Conservation (phyloP, 345 rosid species). For the Aegle marmelos region DNA sequence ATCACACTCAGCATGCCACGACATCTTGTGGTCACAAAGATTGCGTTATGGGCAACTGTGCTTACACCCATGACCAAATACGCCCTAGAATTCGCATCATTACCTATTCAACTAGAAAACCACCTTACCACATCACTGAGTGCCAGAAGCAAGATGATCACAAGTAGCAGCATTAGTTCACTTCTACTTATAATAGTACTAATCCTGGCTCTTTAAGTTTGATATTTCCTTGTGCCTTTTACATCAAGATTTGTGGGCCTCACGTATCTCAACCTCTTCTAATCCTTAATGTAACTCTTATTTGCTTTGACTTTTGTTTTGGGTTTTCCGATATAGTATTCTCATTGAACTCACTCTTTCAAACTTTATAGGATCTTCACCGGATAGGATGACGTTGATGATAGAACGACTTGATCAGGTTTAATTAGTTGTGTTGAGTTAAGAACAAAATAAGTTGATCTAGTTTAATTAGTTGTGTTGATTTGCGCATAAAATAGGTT, state of each 20-base stretch:
- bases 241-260: slow-evolving; percentile 55
- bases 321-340: slow-evolving; percentile 58
- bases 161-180: slow-evolving; percentile 56
- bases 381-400: not conserved
- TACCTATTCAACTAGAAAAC: slow-evolving; percentile 64
- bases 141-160: slow-evolving; percentile 31
- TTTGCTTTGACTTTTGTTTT: slow-evolving; percentile 50
- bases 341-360: slow-evolving; percentile 37
- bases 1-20: slow-evolving; percentile 71
- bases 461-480: too few species aligned
- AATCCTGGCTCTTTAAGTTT: slow-evolving; percentile 52
- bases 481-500: too few species aligned
- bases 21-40: slow-evolving; percentile 52
- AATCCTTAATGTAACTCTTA: slow-evolving; percentile 37
- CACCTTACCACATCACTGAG: slow-evolving; percentile 36
- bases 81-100: slow-evolving; percentile 73
- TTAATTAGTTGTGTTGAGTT: too few species aligned
- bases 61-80: slow-evolving; percentile 81
- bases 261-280: slow-evolving; percentile 32
- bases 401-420: too few species aligned
- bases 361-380: slow-evolving; percentile 22
- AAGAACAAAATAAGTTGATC: too few species aligned
- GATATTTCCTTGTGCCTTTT: slow-evolving; percentile 59
- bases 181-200: slow-evolving; percentile 46
- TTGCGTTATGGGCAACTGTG: slow-evolving; percentile 77